These are phyloP conservation scores for Epichloe coenophiala DNA, from an alignment of 2,329 filamentous ascomycete species.

Conservation along the genomic window DNA sequence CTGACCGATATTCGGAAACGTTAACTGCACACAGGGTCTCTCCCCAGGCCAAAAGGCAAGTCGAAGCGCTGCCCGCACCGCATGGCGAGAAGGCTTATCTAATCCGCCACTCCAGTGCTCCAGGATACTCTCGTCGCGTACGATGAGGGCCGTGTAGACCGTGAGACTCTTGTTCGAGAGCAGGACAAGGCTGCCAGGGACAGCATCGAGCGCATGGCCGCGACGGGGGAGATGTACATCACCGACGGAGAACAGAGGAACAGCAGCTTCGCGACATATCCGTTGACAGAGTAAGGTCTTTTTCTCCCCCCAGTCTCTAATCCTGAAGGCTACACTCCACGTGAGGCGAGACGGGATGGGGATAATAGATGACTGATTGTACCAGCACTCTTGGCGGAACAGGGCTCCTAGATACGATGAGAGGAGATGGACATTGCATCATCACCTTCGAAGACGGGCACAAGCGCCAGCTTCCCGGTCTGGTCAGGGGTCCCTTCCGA, in stretches of 20 bases:
- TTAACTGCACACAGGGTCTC: neutral
- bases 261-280: constrained; percentile 8
- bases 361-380: neutral
- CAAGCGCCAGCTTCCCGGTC: constrained; percentile 6
- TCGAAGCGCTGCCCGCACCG: neutral
- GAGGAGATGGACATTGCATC: constrained; percentile 6
- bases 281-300: constrained; percentile 4
- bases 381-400: constrained; percentile 5
- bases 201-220: constrained; percentile 4
- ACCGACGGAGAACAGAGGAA: constrained; percentile 7
- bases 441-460: constrained; percentile 7
- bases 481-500: constrained; percentile 6
- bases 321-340: neutral
- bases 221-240: constrained; percentile 3
- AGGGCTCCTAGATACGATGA: constrained; percentile 3
- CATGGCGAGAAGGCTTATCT: neutral
- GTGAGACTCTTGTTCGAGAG: neutral
- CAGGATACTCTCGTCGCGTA: constrained; percentile 5
- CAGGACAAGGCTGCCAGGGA: constrained; percentile 6
- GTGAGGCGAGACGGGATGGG: neutral
- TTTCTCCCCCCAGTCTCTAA: neutral
- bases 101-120: neutral
- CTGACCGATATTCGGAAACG: neutral
- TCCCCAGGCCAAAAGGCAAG: neutral
- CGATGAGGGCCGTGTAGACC: constrained; percentile 4